A percentile compares a stretch with the other conserved stretches of the same genome.
Evolutionary conservation across 371 early-diverging fungal genomes (phyloP).

Genomic region (Apophysomyces ossiformis): DNA sequence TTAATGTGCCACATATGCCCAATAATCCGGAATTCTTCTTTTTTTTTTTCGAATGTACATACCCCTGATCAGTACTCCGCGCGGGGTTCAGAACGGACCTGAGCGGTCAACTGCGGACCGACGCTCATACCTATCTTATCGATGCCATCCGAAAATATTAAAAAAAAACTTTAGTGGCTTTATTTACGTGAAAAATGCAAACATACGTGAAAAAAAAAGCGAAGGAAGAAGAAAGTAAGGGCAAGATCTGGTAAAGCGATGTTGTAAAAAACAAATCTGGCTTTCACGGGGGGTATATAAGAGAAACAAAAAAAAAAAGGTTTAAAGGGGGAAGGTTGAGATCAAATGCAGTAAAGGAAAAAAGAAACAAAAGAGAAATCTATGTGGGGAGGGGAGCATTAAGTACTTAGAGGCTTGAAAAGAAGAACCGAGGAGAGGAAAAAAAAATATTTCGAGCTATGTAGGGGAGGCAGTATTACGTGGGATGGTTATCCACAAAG

Average conservation of each 20-base stretch:
- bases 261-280: background rate
- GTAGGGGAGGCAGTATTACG: constrained; percentile 7
- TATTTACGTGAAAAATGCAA: constrained; percentile 8
- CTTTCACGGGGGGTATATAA: constrained; percentile 6
- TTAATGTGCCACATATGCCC: no score
- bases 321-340: background rate
- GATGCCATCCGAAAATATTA: background rate
- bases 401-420: constrained; percentile 11
- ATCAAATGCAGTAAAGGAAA: constrained; percentile 10
- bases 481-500: background rate
- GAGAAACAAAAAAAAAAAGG: no score
- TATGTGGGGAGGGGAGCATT: constrained; percentile 8
- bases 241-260: background rate
- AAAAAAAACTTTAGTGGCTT: background rate
- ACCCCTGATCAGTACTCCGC: constrained; percentile 3
- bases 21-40: no score
- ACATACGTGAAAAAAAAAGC: background rate
- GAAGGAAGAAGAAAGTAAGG: constrained; percentile 5
- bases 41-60: no score
- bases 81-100: constrained; percentile 10
- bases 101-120: constrained; percentile 2
- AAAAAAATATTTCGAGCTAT: background rate
- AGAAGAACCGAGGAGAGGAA: background rate
- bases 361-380: background rate
- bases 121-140: background rate